Evolutionary conservation across 495 filamentous ascomycete species (phyloP).

Genomic region (Aspergillus leporis): DNA sequence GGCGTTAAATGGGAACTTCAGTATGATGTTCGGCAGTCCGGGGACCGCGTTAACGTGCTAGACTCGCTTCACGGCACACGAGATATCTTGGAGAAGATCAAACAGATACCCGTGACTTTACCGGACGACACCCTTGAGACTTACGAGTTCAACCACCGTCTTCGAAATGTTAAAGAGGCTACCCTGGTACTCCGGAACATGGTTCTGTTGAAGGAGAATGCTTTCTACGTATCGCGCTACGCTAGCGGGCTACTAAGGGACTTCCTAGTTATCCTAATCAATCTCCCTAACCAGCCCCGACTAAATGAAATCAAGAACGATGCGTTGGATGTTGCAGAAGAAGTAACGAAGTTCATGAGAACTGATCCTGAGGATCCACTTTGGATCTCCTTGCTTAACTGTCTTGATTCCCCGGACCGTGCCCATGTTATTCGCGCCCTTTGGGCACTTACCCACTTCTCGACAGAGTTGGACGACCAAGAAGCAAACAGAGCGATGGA

Average conservation of each 20-base stretch:
- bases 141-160: slow-evolving; percentile 64
- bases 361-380: slow-evolving; percentile 72
- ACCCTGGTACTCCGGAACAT: slow-evolving; percentile 90
- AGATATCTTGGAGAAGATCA: slow-evolving; percentile 70
- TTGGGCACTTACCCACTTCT: slow-evolving; percentile 82
- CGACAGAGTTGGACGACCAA: slow-evolving; percentile 75
- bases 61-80: slow-evolving; percentile 64
- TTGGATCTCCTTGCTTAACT: slow-evolving; percentile 71
- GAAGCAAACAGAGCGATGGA: slow-evolving; percentile 65
- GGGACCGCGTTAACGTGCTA: slow-evolving; percentile 67
- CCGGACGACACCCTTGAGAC: slow-evolving; percentile 72
- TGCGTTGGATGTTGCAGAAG: slow-evolving; percentile 89
- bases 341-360: slow-evolving; percentile 75
- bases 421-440: slow-evolving; percentile 84
- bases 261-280: slow-evolving; percentile 76
- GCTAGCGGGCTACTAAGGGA: slow-evolving; percentile 68
- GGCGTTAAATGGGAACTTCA: slow-evolving; percentile 77
- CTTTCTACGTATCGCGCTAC: slow-evolving; percentile 72
- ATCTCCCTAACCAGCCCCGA: slow-evolving; percentile 70
- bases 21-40: slow-evolving; percentile 58
- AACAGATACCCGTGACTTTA: slow-evolving; percentile 55
- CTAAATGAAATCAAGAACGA: slow-evolving; percentile 88
- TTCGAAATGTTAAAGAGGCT: slow-evolving; percentile 81
- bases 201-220: slow-evolving; percentile 87
- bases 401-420: slow-evolving; percentile 73